phyloP scores from a whole-genome alignment of 2,329 filamentous ascomycete species.

The Ceratocystis albifundus region DNA sequence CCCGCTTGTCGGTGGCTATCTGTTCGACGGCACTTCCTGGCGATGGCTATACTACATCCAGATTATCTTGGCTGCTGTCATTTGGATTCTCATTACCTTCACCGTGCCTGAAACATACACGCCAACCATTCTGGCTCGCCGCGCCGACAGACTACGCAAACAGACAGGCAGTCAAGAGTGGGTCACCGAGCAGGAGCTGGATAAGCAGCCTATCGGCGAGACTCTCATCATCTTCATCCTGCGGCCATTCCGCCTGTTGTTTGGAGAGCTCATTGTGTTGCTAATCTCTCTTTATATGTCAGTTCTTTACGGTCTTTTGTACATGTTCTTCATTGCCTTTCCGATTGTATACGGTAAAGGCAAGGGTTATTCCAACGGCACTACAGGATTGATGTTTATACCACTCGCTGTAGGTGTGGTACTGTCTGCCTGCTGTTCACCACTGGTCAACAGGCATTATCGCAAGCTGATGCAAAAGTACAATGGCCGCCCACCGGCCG shows the following conservation, averaged over 20 bases:
- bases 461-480: constrained; percentile 49
- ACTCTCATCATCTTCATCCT: constrained; percentile 63
- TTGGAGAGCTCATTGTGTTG: constrained; percentile 73
- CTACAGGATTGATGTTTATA: constrained; percentile 78
- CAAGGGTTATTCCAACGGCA: constrained; percentile 64
- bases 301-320: constrained; percentile 61
- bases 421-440: constrained; percentile 52
- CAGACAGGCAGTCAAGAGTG: constrained; percentile 54
- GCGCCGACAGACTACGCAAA: constrained; percentile 61
- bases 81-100: constrained; percentile 68
- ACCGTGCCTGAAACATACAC: constrained; percentile 87
- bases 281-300: constrained; percentile 78
- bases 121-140: constrained; percentile 58
- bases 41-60: constrained; percentile 83
- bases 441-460: constrained; percentile 73
- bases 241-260: constrained; percentile 75
- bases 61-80: constrained; percentile 57
- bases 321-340: constrained; percentile 66
- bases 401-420: constrained; percentile 63
- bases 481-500: constrained; percentile 63
- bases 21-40: constrained; percentile 61
- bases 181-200: constrained; percentile 72
- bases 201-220: constrained; percentile 56
- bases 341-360: constrained; percentile 63
- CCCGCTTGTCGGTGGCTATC: constrained; percentile 64